Evolutionary conservation across 2,329 filamentous ascomycete genomes (phyloP).

Genomic region (Chrysoporthe puriensis): DNA sequence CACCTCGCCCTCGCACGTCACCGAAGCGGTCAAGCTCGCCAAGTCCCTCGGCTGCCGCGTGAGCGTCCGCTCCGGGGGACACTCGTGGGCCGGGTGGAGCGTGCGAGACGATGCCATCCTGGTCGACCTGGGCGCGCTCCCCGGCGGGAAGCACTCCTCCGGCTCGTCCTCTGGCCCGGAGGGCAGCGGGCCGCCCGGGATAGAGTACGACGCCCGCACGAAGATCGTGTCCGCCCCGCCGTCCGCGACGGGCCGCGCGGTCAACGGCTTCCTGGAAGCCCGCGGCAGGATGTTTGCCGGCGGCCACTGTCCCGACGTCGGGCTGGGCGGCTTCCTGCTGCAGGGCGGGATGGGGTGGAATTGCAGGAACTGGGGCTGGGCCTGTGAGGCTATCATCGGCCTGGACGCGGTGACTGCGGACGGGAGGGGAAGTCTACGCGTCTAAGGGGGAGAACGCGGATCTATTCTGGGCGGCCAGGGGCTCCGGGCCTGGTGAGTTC

Average conservation of each 20-base stretch:
- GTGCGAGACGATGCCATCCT: constrained; percentile 49
- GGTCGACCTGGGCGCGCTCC: constrained; percentile 41
- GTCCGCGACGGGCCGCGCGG: constrained; percentile 49
- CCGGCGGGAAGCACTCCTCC: constrained; percentile 25
- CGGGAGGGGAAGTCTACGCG: constrained; percentile 42
- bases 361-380: constrained; percentile 60
- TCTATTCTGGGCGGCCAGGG: constrained; percentile 53
- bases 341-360: constrained; percentile 65
- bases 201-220: constrained; percentile 45
- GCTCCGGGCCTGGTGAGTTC: constrained; percentile 46
- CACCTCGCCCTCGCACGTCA: constrained; percentile 39
- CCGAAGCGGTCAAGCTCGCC: constrained; percentile 44
- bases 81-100: constrained; percentile 52
- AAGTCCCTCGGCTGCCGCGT: constrained; percentile 40
- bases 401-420: constrained; percentile 54
- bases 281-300: constrained; percentile 53
- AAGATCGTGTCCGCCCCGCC: constrained; percentile 48
- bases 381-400: constrained; percentile 50
- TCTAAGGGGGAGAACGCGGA: constrained; percentile 46
- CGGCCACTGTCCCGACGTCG: constrained; percentile 61
- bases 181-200: constrained; percentile 7
- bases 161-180: background rate
- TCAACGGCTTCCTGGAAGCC: constrained; percentile 44
- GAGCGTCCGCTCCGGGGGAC: constrained; percentile 50
- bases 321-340: constrained; percentile 58